Percentiles rank a stretch among this genome's conserved stretches.
Evolutionary conservation across 179 eudicot species (phyloP).

Genomic region (Drosera spatulata): DNA sequence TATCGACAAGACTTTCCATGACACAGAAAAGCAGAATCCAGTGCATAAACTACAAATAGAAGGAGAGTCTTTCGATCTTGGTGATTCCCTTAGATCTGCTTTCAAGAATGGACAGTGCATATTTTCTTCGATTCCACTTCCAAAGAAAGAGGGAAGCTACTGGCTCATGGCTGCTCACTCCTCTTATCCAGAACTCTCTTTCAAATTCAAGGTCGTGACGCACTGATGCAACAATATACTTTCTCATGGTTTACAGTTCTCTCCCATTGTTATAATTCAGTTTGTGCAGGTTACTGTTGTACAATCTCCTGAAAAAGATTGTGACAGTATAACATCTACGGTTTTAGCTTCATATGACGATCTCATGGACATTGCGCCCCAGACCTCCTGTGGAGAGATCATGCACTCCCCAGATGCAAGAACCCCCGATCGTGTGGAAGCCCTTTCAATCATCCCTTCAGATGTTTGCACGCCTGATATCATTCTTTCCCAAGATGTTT

Average conservation of each 20-base stretch:
- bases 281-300: slow-evolving; percentile 27
- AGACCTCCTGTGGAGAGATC: background rate
- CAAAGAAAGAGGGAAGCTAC: slow-evolving; percentile 29
- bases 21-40: slow-evolving; percentile 26
- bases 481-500: no score
- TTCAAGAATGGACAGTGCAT: slow-evolving; percentile 43
- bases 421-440: slow-evolving; percentile 3
- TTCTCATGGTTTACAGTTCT: background rate
- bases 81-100: slow-evolving; percentile 27
- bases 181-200: slow-evolving; percentile 31
- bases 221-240: no score
- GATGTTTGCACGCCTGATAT: no score
- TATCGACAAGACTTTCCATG: slow-evolving; percentile 36
- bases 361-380: background rate
- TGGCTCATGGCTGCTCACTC: slow-evolving; percentile 41
- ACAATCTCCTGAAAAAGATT: slow-evolving; percentile 16
- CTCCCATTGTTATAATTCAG: background rate
- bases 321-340: slow-evolving; percentile 4
- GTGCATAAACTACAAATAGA: slow-evolving; percentile 32
- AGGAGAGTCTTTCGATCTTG: slow-evolving; percentile 19
- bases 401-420: slow-evolving; percentile 1
- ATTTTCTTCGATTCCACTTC: slow-evolving; percentile 44
- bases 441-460: background rate
- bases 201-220: slow-evolving; percentile 36
- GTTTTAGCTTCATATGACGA: slow-evolving; percentile 4